These are phyloP conservation scores for Metschnikowia proteae DNA, from an alignment of 805 yeast genomes.

Conservation along the genomic window DNA sequence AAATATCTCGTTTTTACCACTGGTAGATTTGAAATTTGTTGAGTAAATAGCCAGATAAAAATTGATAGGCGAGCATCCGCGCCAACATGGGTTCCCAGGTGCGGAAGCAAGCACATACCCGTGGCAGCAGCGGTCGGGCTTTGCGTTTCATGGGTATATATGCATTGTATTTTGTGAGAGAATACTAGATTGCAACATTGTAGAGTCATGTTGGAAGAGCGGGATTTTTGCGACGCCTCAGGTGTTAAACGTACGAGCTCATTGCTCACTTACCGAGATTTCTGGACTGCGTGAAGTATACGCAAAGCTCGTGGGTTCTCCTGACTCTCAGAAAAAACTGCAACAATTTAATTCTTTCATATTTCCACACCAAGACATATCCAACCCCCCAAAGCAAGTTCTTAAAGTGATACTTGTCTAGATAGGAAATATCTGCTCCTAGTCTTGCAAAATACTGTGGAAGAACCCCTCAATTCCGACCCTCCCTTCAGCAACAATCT, in stretches of 20 bases:
- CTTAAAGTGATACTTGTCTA: neutral
- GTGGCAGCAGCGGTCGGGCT: no score
- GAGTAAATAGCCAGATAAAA: neutral
- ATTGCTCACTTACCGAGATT: neutral
- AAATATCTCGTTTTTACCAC: neutral
- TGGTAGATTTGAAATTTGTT: neutral
- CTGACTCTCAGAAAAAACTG: slow-evolving; percentile 3
- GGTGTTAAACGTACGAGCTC: neutral
- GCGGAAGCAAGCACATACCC: neutral
- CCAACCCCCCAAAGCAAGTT: neutral
- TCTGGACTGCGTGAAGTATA: slow-evolving; percentile 4
- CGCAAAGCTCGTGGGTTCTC: slow-evolving; percentile 3
- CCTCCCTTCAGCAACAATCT: neutral
- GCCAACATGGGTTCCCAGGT: neutral
- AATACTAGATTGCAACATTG: no score
- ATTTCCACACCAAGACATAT: neutral
- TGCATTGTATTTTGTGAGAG: no score
- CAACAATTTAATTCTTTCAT: neutral
- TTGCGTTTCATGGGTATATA: neutral
- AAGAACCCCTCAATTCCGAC: neutral
- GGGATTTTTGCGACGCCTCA: neutral
- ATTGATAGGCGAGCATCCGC: slow-evolving; percentile 1
- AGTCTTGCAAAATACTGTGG: neutral
- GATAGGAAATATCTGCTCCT: neutral
- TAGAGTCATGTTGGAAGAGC: no score